A percentile compares a stretch with the other conserved stretches of the same genome.
phyloP scores from a whole-genome alignment of 1,284 basidiomycete genomes.

The Lignosus rhinocerotis region DNA sequence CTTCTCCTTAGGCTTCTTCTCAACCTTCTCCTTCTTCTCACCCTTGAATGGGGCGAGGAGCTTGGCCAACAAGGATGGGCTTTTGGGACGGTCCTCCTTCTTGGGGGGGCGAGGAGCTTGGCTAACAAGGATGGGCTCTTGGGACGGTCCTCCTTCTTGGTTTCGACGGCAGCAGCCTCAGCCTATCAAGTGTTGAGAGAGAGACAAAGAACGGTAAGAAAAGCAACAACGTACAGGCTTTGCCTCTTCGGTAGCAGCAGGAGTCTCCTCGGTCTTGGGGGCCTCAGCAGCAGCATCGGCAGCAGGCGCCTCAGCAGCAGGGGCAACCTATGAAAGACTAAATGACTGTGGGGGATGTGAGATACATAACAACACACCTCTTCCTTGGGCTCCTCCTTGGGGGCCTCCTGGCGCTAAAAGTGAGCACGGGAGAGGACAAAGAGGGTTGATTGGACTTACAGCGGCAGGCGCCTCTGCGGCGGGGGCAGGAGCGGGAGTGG shows the following conservation, averaged over 20 bases:
- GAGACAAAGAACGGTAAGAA: constrained; percentile 8
- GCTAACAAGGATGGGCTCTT: constrained; percentile 74
- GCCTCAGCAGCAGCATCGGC: constrained; percentile 40
- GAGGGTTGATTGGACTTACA: constrained; percentile 10
- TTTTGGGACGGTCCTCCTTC: constrained; percentile 77
- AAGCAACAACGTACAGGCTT: constrained; percentile 53
- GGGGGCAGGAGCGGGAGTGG: constrained; percentile 32
- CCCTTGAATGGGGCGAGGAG: constrained; percentile 70
- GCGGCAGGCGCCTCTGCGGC: constrained; percentile 33
- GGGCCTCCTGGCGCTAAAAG: constrained; percentile 13
- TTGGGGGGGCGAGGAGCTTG: constrained; percentile 74
- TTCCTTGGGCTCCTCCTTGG: constrained; percentile 22
- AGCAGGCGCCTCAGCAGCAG: constrained; percentile 31
- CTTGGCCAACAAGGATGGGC: constrained; percentile 70
- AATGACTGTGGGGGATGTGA: neutral
- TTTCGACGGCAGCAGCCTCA: constrained; percentile 47
- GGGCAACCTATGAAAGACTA: constrained; percentile 6
- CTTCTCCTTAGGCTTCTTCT: constrained; percentile 66
- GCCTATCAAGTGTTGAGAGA: constrained; percentile 21
- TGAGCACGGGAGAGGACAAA: neutral
- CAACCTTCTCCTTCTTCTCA: constrained; percentile 38
- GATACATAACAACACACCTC: constrained; percentile 6
- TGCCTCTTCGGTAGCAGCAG: constrained; percentile 50
- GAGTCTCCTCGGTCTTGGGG: constrained; percentile 35
- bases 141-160: constrained; percentile 68